These are phyloP conservation scores for Pneumocystis murina DNA, from an alignment of 1,139 yeast genomes.

Conservation along the genomic window DNA sequence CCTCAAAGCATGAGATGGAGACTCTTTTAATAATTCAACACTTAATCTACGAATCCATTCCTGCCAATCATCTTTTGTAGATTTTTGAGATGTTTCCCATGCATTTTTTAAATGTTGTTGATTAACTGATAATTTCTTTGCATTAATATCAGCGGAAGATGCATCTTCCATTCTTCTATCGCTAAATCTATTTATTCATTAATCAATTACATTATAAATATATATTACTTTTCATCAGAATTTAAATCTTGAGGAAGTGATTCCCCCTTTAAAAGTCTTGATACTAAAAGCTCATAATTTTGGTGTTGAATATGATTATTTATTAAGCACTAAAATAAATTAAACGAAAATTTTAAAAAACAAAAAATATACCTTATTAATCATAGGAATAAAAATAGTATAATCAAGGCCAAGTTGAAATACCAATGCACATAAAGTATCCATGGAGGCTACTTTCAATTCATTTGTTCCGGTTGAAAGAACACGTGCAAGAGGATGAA, in stretches of 20 bases:
- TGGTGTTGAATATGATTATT: constrained; percentile 54
- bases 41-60: constrained; percentile 89
- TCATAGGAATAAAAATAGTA: constrained; percentile 73
- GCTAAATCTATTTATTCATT: constrained; percentile 19
- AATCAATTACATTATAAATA: constrained; percentile 18
- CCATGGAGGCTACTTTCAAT: constrained; percentile 49
- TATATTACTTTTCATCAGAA: constrained; percentile 37
- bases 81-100: constrained; percentile 84
- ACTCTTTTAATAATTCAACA: constrained; percentile 73
- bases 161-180: constrained; percentile 43
- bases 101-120: constrained; percentile 63
- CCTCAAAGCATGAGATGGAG: constrained; percentile 87
- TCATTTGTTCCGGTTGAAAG: constrained; percentile 44
- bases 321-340: constrained; percentile 25
- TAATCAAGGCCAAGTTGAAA: constrained; percentile 76
- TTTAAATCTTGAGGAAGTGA: constrained; percentile 68
- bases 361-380: constrained; percentile 39
- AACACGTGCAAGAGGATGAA: constrained; percentile 72
- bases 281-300: constrained; percentile 66
- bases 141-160: constrained; percentile 51
- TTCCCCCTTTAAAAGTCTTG: constrained; percentile 70
- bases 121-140: constrained; percentile 66
- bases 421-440: constrained; percentile 63
- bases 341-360: neutral
- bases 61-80: constrained; percentile 93